Percentiles rank a stretch among this genome's conserved stretches.
phyloP scores from a whole-genome alignment of 2,329 filamentous ascomycete species.

The Monilinia fructicola region DNA sequence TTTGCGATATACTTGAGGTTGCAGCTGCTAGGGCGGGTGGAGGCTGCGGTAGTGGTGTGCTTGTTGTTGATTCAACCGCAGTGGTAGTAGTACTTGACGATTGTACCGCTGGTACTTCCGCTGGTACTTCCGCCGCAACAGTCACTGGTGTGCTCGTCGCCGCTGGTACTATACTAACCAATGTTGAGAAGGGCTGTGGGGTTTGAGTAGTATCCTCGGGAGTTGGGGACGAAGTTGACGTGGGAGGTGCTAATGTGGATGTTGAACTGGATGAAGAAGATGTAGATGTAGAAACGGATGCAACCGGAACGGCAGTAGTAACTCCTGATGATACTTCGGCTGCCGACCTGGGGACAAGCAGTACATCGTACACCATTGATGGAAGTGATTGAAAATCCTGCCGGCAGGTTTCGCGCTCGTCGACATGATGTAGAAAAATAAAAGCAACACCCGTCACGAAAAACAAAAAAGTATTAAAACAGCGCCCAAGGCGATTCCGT shows the following conservation, averaged over 20 bases:
- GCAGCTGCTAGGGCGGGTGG: neutral
- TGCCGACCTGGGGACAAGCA: slow-evolving; percentile 47
- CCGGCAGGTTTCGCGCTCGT: slow-evolving; percentile 43
- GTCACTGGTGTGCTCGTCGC: slow-evolving; percentile 25
- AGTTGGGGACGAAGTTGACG: neutral
- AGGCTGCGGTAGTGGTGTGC: neutral
- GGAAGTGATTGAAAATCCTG: slow-evolving; percentile 51
- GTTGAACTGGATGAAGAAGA: neutral
- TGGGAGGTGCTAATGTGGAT: slow-evolving; percentile 20
- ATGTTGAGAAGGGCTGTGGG: slow-evolving; percentile 25
- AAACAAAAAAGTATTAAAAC: slow-evolving; percentile 34
- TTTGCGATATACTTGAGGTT: slow-evolving; percentile 13
- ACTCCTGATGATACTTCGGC: slow-evolving; percentile 25
- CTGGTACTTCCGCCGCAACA: slow-evolving; percentile 15
- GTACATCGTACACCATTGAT: slow-evolving; percentile 55
- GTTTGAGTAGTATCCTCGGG: slow-evolving; percentile 21
- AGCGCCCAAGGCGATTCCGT: slow-evolving; percentile 34
- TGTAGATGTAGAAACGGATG: slow-evolving; percentile 5
- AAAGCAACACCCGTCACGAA: slow-evolving; percentile 35
- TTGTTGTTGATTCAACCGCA: neutral
- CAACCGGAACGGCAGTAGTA: slow-evolving; percentile 23
- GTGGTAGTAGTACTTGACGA: slow-evolving; percentile 20
- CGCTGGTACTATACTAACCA: slow-evolving; percentile 50
- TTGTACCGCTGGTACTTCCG: slow-evolving; percentile 11
- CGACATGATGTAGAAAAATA: slow-evolving; percentile 44